These are phyloP conservation scores for Hyphodiscus hymeniophilus DNA, from an alignment of 495 filamentous ascomycete species.

Conservation along the genomic window DNA sequence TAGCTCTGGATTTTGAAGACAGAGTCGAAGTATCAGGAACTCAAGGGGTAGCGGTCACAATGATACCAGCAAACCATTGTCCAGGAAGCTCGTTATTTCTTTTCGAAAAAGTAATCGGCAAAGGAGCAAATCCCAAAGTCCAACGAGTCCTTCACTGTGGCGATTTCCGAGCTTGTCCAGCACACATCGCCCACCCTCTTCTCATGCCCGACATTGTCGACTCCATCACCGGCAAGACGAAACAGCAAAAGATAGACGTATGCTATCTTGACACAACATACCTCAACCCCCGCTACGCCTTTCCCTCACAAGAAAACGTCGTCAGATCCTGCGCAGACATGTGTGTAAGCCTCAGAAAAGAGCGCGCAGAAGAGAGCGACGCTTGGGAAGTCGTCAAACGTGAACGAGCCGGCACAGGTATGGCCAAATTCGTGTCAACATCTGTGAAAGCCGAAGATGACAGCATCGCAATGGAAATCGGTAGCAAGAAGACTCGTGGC, in stretches of 20 bases:
- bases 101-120: conserved; percentile 70
- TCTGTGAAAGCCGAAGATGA: conserved; percentile 23
- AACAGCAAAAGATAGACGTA: conserved; percentile 80
- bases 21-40: conserved; percentile 71
- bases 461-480: conserved; percentile 23
- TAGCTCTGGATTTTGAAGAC: conserved; percentile 79
- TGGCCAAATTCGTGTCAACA: conserved; percentile 52
- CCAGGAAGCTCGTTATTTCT: conserved; percentile 90
- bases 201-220: conserved; percentile 68
- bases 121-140: conserved; percentile 44
- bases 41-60: conserved; percentile 75
- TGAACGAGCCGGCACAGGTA: conserved; percentile 41
- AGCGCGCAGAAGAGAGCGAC: conserved; percentile 40
- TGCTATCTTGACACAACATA: conserved; percentile 99
- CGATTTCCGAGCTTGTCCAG: conserved; percentile 84
- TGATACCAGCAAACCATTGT: conserved; percentile 96
- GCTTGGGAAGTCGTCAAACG: conserved; percentile 42
- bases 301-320: conserved; percentile 81
- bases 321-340: conserved; percentile 84
- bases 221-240: conserved; percentile 54
- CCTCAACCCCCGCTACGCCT: conserved; percentile 89
- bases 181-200: conserved; percentile 78
- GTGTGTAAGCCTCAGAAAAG: conserved; percentile 61
- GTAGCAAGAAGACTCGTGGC: conserved; percentile 18
- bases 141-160: conserved; percentile 90